phyloP scores from a whole-genome alignment of 2,329 filamentous ascomycete genomes.

The Talaromyces sp. region DNA sequence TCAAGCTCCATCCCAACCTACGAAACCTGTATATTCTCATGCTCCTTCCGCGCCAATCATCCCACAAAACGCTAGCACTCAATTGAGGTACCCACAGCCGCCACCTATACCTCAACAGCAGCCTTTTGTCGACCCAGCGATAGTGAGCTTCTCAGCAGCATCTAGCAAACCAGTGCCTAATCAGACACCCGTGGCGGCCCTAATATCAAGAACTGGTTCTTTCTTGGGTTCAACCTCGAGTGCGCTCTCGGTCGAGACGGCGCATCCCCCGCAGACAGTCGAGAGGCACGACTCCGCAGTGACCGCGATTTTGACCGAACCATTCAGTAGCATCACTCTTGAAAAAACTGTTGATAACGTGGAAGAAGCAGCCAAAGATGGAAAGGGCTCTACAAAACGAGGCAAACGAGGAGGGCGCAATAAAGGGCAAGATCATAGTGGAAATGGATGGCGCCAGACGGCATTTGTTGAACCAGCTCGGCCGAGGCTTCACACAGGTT shows the following conservation, averaged over 20 bases:
- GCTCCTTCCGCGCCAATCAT: background rate
- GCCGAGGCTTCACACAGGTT: conserved; percentile 40
- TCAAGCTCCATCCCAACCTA: conserved; percentile 18
- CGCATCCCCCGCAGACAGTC: conserved; percentile 20
- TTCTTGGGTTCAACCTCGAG: conserved; percentile 1
- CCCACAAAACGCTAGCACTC: background rate
- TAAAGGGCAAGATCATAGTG: conserved; percentile 42
- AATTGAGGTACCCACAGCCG: conserved; percentile 7
- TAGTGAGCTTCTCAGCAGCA: conserved; percentile 61
- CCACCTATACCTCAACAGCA: conserved; percentile 24
- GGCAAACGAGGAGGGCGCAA: conserved; percentile 47
- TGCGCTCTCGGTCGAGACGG: conserved; percentile 12
- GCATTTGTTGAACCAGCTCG: conserved; percentile 58
- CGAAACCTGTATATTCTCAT: background rate
- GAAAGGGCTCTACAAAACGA: conserved; percentile 33
- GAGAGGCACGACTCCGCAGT: conserved; percentile 29
- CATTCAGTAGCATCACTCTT: conserved; percentile 42
- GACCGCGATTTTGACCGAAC: conserved; percentile 43
- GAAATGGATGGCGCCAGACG: conserved; percentile 66
- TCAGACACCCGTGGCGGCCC: conserved; percentile 14
- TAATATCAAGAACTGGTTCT: background rate
- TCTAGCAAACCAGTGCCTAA: conserved; percentile 19
- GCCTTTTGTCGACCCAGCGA: conserved; percentile 75
- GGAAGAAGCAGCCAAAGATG: conserved; percentile 19
- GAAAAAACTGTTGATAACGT: conserved; percentile 21